Evolutionary conservation across 352 stramenopile species (phyloP).

Genomic region (Peronospora destructor): DNA sequence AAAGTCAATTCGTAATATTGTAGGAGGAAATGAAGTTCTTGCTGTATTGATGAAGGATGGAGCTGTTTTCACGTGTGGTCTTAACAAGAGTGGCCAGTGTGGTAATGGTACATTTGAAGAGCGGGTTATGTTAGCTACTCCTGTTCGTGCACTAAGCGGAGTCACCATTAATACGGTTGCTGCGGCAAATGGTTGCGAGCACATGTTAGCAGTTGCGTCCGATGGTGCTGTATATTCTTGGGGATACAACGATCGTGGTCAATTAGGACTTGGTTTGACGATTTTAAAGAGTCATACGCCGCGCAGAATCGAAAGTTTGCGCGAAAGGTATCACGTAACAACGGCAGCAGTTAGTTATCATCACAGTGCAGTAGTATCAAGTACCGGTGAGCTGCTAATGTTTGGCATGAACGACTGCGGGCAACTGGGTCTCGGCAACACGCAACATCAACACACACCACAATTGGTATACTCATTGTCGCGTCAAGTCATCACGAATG

Average conservation of each 20-base stretch:
- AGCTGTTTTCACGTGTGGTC: conserved; percentile 65
- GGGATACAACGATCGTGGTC: conserved; percentile 84
- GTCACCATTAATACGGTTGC: conserved; percentile 66
- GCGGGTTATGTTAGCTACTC: conserved; percentile 65
- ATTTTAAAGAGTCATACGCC: conserved; percentile 85
- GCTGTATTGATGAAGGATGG: conserved; percentile 83
- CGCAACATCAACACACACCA: conserved; percentile 79
- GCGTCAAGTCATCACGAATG: conserved; percentile 63
- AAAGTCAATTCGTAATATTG: conserved; percentile 64
- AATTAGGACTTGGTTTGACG: conserved; percentile 75
- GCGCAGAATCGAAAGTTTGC: conserved; percentile 68
- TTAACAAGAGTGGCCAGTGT: conserved; percentile 87
- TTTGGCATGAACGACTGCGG: conserved; percentile 88
- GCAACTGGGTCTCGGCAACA: conserved; percentile 74
- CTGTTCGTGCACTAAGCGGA: conserved; percentile 57
- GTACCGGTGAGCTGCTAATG: conserved; percentile 63
- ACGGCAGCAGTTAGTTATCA: conserved; percentile 78
- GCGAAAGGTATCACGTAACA: conserved; percentile 80
- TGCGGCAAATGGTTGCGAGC: conserved; percentile 78
- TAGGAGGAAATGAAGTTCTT: conserved; percentile 80
- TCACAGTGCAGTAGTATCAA: conserved; percentile 78
- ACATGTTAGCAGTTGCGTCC: conserved; percentile 77
- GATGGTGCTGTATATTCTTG: conserved; percentile 79
- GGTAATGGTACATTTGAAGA: conserved; percentile 85
- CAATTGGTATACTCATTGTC: conserved; percentile 67